Percentiles rank a stretch among this genome's conserved stretches.
These are phyloP conservation scores for Eimeria tenella DNA, from an alignment of 169 alveolate species.

Conservation along the genomic window DNA sequence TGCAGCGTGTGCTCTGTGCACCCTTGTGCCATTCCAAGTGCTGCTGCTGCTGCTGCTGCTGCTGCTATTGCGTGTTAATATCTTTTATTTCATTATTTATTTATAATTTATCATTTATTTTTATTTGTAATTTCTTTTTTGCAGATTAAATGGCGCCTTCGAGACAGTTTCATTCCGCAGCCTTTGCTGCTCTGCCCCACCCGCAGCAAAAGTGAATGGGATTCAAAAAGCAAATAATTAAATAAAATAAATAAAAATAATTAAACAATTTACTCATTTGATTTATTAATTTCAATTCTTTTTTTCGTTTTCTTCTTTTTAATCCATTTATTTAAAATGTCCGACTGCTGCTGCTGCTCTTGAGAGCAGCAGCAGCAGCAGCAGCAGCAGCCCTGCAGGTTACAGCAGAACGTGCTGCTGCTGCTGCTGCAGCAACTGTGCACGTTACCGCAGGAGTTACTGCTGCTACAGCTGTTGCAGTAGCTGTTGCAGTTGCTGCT, in stretches of 20 bases:
- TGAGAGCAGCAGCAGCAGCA: neutral
- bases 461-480: too few species aligned
- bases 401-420: too few species aligned
- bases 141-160: neutral
- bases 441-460: too few species aligned
- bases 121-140: neutral
- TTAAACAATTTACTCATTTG: too few species aligned
- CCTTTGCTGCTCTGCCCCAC: slow-evolving; percentile 53
- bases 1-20: neutral
- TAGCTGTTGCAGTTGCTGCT: too few species aligned
- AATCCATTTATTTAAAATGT: neutral
- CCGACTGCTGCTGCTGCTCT: neutral
- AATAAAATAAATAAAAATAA: too few species aligned
- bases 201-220: neutral
- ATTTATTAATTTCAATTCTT: too few species aligned
- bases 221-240: neutral
- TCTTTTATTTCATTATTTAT: neutral
- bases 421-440: too few species aligned
- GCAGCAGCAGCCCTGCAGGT: neutral
- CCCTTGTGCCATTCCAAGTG: neutral
- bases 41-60: neutral
- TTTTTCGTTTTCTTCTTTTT: neutral
- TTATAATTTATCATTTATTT: neutral
- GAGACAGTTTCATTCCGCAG: slow-evolving; percentile 1
- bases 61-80: neutral